These are phyloP conservation scores for Colletotrichum chrysophilum DNA, from an alignment of 2,329 filamentous ascomycete species.

Conservation along the genomic window DNA sequence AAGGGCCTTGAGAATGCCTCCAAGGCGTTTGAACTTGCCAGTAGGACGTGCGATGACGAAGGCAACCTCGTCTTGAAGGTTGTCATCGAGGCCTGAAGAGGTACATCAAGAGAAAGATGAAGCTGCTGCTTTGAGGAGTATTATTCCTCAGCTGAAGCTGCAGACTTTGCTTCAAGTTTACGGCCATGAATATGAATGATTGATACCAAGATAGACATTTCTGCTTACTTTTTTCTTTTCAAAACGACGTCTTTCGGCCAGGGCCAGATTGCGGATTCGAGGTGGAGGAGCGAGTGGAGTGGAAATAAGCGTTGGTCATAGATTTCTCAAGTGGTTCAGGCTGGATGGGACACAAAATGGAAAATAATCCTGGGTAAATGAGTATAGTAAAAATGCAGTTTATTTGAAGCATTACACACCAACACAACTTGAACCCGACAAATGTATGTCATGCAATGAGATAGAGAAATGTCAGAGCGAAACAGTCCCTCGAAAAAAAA, in stretches of 20 bases:
- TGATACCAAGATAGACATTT: conserved; percentile 2
- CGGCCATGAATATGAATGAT: background rate
- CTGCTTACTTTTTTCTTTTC: background rate
- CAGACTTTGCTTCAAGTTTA: background rate
- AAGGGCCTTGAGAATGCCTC: conserved; percentile 67
- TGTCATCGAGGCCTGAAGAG: conserved; percentile 59
- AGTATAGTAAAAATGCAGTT: background rate
- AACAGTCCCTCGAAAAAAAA: background rate
- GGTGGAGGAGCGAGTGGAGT: background rate
- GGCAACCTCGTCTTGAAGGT: conserved; percentile 77
- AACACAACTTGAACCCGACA: background rate
- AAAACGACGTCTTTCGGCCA: background rate
- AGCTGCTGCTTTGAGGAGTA: background rate
- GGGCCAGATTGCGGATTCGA: background rate
- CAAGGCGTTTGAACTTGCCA: conserved; percentile 73
- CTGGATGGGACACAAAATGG: background rate
- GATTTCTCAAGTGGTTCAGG: background rate
- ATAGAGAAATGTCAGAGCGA: background rate
- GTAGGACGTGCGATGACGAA: conserved; percentile 69
- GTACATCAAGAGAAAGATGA: background rate
- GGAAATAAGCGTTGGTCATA: background rate
- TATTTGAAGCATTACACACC: background rate
- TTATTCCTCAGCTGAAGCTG: background rate
- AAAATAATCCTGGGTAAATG: background rate
- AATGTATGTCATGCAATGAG: background rate